phyloP scores from a whole-genome alignment of 2,329 filamentous ascomycete genomes.

The Pseudogymnoascus sp. region DNA sequence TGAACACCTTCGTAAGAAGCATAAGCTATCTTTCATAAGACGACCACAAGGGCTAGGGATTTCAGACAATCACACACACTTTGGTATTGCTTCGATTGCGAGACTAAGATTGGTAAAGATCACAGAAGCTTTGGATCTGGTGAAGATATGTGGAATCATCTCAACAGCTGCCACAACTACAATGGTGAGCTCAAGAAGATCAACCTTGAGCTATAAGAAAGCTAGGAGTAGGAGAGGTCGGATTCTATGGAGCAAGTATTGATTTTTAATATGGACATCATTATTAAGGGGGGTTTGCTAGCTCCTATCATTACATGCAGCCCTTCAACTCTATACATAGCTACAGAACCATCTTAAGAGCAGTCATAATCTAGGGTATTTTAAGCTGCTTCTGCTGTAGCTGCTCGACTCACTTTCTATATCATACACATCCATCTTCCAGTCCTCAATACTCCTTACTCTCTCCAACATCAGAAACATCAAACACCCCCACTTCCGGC shows the following conservation, averaged over 20 bases:
- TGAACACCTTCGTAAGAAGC: not conserved
- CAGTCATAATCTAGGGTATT: too few species aligned
- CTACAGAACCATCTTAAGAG: too few species aligned
- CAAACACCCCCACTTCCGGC: constrained; percentile 67
- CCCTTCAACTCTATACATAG: too few species aligned
- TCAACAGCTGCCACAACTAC: not conserved
- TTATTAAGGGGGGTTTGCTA: too few species aligned
- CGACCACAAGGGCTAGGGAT: constrained; percentile 1
- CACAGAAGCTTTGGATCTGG: constrained; percentile 10
- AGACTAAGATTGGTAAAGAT: constrained; percentile 1
- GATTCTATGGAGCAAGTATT: too few species aligned
- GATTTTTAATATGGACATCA: too few species aligned
- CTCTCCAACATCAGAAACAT: constrained; percentile 78
- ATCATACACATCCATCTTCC: not conserved
- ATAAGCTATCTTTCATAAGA: constrained; percentile 10
- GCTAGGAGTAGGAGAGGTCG: too few species aligned
- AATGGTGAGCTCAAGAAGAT: not conserved
- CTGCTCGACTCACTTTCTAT: not conserved
- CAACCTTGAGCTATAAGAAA: not conserved
- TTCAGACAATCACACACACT: constrained; percentile 7
- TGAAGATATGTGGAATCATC: not conserved
- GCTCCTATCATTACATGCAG: too few species aligned
- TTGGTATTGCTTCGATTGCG: constrained; percentile 9
- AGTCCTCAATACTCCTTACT: constrained; percentile 60
- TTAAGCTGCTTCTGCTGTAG: too few species aligned